Base-by-base conservation (phyloP, 2,329 filamentous ascomycete species). In the Xylariaceae sp. region DNA sequence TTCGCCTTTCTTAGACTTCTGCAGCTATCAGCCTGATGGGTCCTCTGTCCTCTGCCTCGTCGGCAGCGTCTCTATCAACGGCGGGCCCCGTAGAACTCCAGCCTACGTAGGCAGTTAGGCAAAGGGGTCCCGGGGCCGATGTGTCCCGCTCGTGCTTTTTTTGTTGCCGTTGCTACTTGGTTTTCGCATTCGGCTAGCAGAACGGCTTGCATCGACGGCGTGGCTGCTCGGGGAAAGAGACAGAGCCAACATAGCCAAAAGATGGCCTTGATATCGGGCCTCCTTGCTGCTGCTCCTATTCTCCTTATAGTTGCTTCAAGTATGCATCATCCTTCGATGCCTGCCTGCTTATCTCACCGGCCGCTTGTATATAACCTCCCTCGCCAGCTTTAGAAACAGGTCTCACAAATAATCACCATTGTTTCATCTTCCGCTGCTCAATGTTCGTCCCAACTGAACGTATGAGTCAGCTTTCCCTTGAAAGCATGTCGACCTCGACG, bases 381-480 rank as follows among this genome's bases (percentile, higher is more conserved):
- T 41, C 24, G 50, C 41, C 39, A 16, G 45, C 50, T 57, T 53
- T 47, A 41, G 50, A 49, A 53, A 60, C 33, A 41, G 52, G 52
- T 53, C 49, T 52, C 54, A 42, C 27, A 39, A 47, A 45, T 53
- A 39, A 54, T 57, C 54, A 59, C 27, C 32, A 15, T 43, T 37
- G 54, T 59, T 57, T 58, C 58, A 58, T 57, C 51, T 44, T 40
- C 52, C 42, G 45, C 60, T 50, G 53, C 57, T 63, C 67, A 57
- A 74, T 75, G 70, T 70, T 67, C 57, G 64, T 69, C 43, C 68
- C 67, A 37, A 62, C 63, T 37, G 62, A 67, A 50, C 59, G 60
- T 48, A 68, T 78, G 60, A 72, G 70, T 63, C 67, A 69, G 66
- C 74, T 78, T 65, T 75, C 74, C 43, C 65, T 77, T 16, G 69